Evolutionary conservation across 495 filamentous ascomycete species (phyloP).

Genomic region (Sporormia fimetaria): DNA sequence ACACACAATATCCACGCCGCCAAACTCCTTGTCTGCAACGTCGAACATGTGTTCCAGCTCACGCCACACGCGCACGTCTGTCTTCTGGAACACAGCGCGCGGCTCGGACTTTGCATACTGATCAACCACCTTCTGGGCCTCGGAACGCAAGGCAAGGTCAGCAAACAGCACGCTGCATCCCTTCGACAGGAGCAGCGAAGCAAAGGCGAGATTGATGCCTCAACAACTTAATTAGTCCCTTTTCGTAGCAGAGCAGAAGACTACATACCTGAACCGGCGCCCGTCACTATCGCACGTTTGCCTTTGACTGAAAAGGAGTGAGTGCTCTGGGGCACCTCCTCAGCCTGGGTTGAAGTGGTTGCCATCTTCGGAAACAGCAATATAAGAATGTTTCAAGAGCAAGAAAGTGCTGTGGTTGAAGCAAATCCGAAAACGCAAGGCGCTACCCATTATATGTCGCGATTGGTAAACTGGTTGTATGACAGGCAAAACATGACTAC

Average conservation of each 20-base stretch:
- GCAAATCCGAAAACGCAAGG: too few relatives aligned
- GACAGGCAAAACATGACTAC: too few relatives aligned
- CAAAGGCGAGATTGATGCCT: slow-evolving; percentile 53
- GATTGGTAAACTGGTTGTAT: too few relatives aligned
- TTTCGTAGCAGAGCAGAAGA: slow-evolving; percentile 15
- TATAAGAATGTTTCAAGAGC: too few relatives aligned
- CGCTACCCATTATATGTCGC: too few relatives aligned
- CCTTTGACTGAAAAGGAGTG: slow-evolving; percentile 31
- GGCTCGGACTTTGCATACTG: slow-evolving; percentile 35
- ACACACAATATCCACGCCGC: slow-evolving; percentile 52
- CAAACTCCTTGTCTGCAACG: slow-evolving; percentile 43
- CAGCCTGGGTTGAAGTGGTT: background rate
- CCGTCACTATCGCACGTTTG: slow-evolving; percentile 58
- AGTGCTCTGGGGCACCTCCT: slow-evolving; percentile 1
- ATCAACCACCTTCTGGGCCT: slow-evolving; percentile 48
- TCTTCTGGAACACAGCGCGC: slow-evolving; percentile 48
- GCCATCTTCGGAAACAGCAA: background rate
- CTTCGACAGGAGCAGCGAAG: slow-evolving; percentile 44
- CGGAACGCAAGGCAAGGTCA: slow-evolving; percentile 52
- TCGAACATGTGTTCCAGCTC: slow-evolving; percentile 50
- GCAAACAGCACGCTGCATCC: slow-evolving; percentile 57
- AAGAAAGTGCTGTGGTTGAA: too few relatives aligned
- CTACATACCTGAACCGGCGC: slow-evolving; percentile 52
- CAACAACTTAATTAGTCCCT: slow-evolving; percentile 2
- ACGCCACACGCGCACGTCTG: slow-evolving; percentile 50